Conservation (phyloP, 345 rosid genomes). For the Viola odorata region DNA sequence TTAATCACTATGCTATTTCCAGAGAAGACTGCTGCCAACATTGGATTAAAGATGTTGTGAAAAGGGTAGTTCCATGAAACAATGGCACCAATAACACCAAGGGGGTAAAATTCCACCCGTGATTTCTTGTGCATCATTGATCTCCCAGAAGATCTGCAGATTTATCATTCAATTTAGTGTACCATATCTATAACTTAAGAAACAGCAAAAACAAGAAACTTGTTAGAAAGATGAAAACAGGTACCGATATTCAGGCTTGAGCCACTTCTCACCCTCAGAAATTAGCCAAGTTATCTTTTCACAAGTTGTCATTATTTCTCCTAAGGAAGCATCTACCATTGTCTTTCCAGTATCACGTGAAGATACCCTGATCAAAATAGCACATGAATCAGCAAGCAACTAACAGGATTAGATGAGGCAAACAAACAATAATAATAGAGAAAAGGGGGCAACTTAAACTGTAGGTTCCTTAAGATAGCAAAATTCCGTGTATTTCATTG, state of each 20-base stretch:
- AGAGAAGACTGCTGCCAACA: slow-evolving; percentile 95
- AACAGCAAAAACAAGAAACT: no score
- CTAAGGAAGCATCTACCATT: slow-evolving; percentile 95
- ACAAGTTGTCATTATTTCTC: slow-evolving; percentile 99
- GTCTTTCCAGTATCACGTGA: slow-evolving; percentile 99
- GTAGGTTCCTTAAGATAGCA: neutral
- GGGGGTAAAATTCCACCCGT: slow-evolving; percentile 88
- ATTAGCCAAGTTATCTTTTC: slow-evolving; percentile 99
- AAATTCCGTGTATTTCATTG: no score
- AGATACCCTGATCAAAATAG: slow-evolving; percentile 53
- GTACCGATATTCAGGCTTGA: slow-evolving; percentile 89
- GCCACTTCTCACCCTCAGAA: slow-evolving; percentile 96
- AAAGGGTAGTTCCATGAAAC: slow-evolving; percentile 99
- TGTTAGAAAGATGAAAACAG: slow-evolving; percentile 5
- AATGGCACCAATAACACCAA: slow-evolving; percentile 93
- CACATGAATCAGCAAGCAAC: slow-evolving; percentile 4
- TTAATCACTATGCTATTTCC: slow-evolving; percentile 92
- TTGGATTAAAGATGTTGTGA: slow-evolving; percentile 94
- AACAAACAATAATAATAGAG: no score
- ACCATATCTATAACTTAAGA: no score
- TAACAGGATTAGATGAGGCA: neutral
- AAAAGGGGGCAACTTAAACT: neutral
- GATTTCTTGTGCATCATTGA: slow-evolving; percentile 91
- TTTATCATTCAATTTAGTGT: no score
- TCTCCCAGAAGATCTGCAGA: slow-evolving; percentile 80